A percentile compares a stretch with the other conserved stretches of the same genome.
Conservation (phyloP, 2,329 filamentous ascomycete species). For the Scleromitrula shiraiana region DNA sequence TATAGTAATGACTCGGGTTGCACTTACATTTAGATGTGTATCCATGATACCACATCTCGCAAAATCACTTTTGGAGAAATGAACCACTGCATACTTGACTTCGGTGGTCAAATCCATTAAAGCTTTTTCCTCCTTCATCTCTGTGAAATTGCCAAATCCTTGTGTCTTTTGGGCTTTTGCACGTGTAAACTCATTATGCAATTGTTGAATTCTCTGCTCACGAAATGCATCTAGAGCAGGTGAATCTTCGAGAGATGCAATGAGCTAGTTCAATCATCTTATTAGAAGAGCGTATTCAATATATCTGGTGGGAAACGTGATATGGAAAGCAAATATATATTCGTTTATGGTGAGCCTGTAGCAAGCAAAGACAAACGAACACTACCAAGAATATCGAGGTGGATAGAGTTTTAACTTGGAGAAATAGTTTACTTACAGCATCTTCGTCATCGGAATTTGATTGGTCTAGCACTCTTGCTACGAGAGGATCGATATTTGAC, state of each 20-base stretch:
- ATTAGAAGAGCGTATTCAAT: constrained; percentile 35
- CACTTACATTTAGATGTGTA: constrained; percentile 30
- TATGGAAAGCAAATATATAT: no score
- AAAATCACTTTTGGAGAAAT: constrained; percentile 37
- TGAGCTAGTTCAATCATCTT: constrained; percentile 51
- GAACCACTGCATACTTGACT: constrained; percentile 33
- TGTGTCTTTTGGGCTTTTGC: constrained; percentile 42
- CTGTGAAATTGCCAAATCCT: constrained; percentile 44
- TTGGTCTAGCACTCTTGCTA: constrained; percentile 40
- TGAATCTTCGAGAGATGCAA: constrained; percentile 47
- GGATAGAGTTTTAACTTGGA: no score
- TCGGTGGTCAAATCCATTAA: constrained; percentile 41
- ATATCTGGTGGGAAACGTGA: constrained; percentile 42
- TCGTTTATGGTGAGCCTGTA: no score
- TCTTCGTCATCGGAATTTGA: constrained; percentile 46
- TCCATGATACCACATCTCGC: constrained; percentile 35
- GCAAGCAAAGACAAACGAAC: no score
- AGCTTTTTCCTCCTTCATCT: constrained; percentile 50
- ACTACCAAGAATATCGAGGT: no score
- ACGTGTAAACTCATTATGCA: constrained; percentile 46
- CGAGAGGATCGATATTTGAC: constrained; percentile 37
- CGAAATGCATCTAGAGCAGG: constrained; percentile 44
- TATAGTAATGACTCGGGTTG: no score
- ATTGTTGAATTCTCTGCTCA: constrained; percentile 48
- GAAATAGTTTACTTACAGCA: constrained; percentile 33